Conservation (phyloP, 176 grass and related monocot genomes). For the Dendrocalamus sinicus region DNA sequence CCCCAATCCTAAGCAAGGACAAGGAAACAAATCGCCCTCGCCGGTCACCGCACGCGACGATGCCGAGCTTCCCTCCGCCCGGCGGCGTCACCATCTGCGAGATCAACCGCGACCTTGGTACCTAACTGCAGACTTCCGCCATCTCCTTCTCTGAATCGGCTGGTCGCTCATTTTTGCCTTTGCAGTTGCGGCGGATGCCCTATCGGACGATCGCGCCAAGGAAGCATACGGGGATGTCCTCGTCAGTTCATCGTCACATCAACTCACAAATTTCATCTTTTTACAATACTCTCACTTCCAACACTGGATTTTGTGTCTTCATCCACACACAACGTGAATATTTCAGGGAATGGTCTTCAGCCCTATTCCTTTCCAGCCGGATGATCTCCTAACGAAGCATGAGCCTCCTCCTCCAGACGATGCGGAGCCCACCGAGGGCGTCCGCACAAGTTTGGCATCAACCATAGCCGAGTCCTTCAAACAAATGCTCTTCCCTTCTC, state of each 20-base stretch:
- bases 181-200: slow-evolving; percentile 64
- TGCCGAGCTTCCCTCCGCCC: slow-evolving; percentile 80
- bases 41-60: slow-evolving; percentile 17
- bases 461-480: slow-evolving; percentile 62
- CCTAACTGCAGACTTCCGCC: background rate
- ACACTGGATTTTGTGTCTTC: background rate
- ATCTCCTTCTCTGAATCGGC: background rate
- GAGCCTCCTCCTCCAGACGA: slow-evolving; percentile 47
- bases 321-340: background rate
- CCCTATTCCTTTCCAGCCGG: slow-evolving; percentile 74
- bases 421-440: slow-evolving; percentile 34
- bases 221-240: slow-evolving; percentile 79
- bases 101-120: slow-evolving; percentile 90
- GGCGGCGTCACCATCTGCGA: slow-evolving; percentile 92
- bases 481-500: slow-evolving; percentile 59
- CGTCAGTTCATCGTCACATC: slow-evolving; percentile 44
- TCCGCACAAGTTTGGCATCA: slow-evolving; percentile 29
- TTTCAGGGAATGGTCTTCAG: slow-evolving; percentile 83
- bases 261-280: background rate
- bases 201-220: slow-evolving; percentile 75
- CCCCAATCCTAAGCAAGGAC: slow-evolving; percentile 19
- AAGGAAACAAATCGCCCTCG: background rate
- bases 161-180: background rate
- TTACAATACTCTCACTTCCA: background rate
- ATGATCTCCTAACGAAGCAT: slow-evolving; percentile 42